phyloP scores from a whole-genome alignment of 2,329 filamentous ascomycete genomes.

The Knoxdaviesia capensis region DNA sequence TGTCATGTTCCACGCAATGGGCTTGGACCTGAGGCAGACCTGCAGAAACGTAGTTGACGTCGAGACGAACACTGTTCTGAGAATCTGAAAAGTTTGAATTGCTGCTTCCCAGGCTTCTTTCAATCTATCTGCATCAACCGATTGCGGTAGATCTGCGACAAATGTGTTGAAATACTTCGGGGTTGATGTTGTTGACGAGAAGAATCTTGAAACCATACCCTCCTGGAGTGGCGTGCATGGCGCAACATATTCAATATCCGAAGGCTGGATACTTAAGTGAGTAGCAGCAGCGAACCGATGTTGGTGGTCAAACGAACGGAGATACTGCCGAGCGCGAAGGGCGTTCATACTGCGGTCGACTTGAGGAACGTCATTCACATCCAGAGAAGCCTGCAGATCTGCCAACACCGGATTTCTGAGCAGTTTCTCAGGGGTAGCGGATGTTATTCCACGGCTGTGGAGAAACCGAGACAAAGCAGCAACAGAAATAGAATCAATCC shows the following conservation, averaged over 20 bases:
- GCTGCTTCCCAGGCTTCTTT: conserved; percentile 35
- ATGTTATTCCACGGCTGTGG: conserved; percentile 37
- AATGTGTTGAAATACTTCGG: conserved; percentile 62
- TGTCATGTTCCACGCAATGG: conserved; percentile 22
- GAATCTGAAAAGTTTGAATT: conserved; percentile 33
- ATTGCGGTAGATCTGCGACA: conserved; percentile 28
- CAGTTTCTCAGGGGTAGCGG: conserved; percentile 43
- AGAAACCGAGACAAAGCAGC: conserved; percentile 48
- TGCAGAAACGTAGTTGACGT: conserved; percentile 64
- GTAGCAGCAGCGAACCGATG: conserved; percentile 31
- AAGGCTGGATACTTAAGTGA: conserved; percentile 25
- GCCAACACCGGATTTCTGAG: conserved; percentile 38
- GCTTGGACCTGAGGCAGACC: conserved; percentile 30
- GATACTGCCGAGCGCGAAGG: conserved; percentile 31
- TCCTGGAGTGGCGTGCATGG: conserved; percentile 77
- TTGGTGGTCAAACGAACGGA: conserved; percentile 44
- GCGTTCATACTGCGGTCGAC: conserved; percentile 9
- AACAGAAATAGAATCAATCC: conserved; percentile 72
- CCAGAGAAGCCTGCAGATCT: conserved; percentile 22
- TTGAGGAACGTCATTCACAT: conserved; percentile 6
- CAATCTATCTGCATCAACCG: conserved; percentile 26
- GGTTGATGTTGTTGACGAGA: too few species aligned
- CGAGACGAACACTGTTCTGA: conserved; percentile 53
- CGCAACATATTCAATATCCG: conserved; percentile 48
- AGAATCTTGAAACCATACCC: conserved; percentile 52